Base-by-base conservation (phyloP, 495 filamentous ascomycete species). In the Podospora appendiculata region DNA sequence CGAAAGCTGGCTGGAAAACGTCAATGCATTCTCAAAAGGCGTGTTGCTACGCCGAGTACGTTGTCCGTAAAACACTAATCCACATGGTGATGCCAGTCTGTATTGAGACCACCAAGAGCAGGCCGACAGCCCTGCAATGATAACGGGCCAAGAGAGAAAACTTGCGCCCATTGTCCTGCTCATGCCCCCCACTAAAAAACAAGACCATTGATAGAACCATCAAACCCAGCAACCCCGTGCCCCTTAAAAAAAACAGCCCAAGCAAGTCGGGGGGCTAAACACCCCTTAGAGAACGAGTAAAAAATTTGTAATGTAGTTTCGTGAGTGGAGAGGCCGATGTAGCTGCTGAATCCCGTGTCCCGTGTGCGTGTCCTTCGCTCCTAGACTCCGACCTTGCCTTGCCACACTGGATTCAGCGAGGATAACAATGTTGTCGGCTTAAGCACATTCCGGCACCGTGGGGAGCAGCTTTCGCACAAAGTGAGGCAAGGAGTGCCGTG, bases 391-490 rank as follows among this genome's bases (percentile, higher is more conserved):
- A 25, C 25, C 2, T 25, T 25, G 25, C 25, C 25, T 60, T 59
- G 60, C 55, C 59, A 59, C 55, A 48, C 50, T 48, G 43, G 57
- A 51, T 59, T 45, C 58, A 48, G 58, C 48, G 53, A 51, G 53
- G 55, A 55, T 58, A 59, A 46, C 53, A 54, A 59, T 53, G 44
- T 41, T 54, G 39, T 56, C 53, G 54, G 13, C 17, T 53, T 65
- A 71, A 47, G 60, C 60, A 56, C 66, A 70, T 63, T 65, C 65
- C 46, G 54, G 64, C 45, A 69, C 66, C 10, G 66, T 67, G 43
- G 64, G 64, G 51, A 69, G 66, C 17, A 69, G 58, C 52, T 66
- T 67, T 39, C 73, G 70, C 66, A 74, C 68, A 51, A 76, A 74
- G 62, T 64, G 70, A 56, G 72, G 63, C 32, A 72, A 63, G 52